Evolutionary conservation across 345 rosid genomes (phyloP), one percentile per base, ranked within the genome.

Genomic region (Citrus reticulata): DNA sequence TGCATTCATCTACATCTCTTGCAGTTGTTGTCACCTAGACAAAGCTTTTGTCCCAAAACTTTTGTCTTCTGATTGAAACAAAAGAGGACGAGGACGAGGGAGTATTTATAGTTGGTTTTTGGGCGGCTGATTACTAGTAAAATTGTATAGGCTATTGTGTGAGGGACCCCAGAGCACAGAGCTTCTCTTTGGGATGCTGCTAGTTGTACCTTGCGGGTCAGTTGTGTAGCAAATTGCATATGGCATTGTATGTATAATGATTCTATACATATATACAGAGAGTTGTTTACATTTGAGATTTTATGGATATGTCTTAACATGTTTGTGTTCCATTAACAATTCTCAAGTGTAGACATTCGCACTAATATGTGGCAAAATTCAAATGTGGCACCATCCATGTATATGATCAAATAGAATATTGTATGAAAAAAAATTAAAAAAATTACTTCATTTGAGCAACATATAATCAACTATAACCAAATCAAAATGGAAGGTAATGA

Each of bases 1-100:
- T 73, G n/a, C 79, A 79, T 30, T 63, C 69, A 11, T 70, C 71
- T 30, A 34, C 64, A 29, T 39, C 75, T 73, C 64, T 68, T n/a
- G 75, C 75, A 1, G 51, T 85, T 32, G n/a, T n/a, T 0, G 74
- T 76, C 57, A 78, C 68, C 16, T 84, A 62, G 34, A 29, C 7
- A 4, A 11, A 11, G 57, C 19, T 51, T 51, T 51, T 51, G 19
- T 49, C 19, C 20, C 55, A 4, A 49, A 14, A 49, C 2, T 14
- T 14, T 46, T 4, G 22, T 17, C 57, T 51, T 17, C 14, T 51
- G 7, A 6, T 1, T 54, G 58, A 54, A 16, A 54, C 58, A 17
- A 16, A 51, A 16, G 57, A 51, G 57, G 58, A 19, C 2, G 58
- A 54, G 25, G 25, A 25, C 7, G 22, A 17, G 58, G 20, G 58